phyloP scores from a whole-genome alignment of 768 basidiomycete species.

The Rhodocollybia butyracea region DNA sequence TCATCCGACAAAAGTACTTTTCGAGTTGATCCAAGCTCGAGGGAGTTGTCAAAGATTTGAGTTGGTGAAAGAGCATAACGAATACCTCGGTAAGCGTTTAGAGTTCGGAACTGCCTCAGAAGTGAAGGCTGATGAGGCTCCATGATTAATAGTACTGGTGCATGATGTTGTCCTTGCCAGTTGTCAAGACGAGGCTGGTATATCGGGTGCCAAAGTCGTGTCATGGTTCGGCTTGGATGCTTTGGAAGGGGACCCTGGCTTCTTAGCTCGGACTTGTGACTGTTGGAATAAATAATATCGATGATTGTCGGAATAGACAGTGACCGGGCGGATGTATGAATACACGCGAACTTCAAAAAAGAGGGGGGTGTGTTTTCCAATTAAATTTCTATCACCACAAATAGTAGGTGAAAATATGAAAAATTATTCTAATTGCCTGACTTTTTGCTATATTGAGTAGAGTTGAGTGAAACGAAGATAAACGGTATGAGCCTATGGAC shows the following conservation, averaged over 20 bases:
- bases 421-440: constrained; percentile 23
- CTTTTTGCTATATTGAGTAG: constrained; percentile 37
- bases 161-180: constrained; percentile 64
- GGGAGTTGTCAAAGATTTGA: constrained; percentile 69
- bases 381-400: too few relatives aligned
- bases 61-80: constrained; percentile 48
- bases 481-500: too few relatives aligned
- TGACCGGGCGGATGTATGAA: too few relatives aligned
- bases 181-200: constrained; percentile 46
- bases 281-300: constrained; percentile 57
- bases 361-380: too few relatives aligned
- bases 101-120: too few relatives aligned
- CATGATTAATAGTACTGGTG: constrained; percentile 51
- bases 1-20: constrained; percentile 74
- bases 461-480: not conserved
- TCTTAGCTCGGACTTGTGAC: constrained; percentile 64
- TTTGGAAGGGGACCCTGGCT: constrained; percentile 59
- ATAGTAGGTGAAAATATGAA: too few relatives aligned
- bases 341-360: too few relatives aligned
- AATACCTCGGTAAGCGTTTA: constrained; percentile 48
- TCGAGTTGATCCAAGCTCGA: constrained; percentile 69
- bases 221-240: constrained; percentile 68
- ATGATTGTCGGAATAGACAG: too few relatives aligned
- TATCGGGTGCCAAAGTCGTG: constrained; percentile 56
- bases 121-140: constrained; percentile 3